phyloP scores from a whole-genome alignment of 306 rosid genomes.

The Bauhinia variegata region DNA sequence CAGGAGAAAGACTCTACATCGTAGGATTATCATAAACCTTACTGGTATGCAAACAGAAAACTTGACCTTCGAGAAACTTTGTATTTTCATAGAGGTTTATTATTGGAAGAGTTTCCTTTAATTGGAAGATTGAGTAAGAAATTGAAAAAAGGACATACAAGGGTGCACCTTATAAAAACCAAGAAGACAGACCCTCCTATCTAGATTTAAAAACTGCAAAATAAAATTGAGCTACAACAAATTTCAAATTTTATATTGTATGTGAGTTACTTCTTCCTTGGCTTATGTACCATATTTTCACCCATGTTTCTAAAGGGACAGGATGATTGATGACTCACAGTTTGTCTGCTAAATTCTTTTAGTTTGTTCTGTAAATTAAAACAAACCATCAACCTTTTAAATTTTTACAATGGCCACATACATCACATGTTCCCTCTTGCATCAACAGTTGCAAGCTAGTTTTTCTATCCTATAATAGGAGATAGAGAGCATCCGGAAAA shows the following conservation, averaged over 20 bases:
- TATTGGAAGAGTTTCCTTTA: not conserved
- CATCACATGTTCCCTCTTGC: not conserved
- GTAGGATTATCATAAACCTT: too few relatives aligned
- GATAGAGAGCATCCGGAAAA: not conserved
- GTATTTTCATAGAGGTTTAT: not conserved
- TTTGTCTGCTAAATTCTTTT: too few relatives aligned
- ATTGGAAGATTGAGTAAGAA: not conserved
- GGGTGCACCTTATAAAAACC: not conserved
- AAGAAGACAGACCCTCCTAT: not conserved
- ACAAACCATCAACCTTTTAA: not conserved
- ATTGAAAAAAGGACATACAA: not conserved
- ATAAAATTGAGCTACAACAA: not conserved
- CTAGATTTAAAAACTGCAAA: not conserved
- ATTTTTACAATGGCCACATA: not conserved
- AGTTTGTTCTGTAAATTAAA: too few relatives aligned
- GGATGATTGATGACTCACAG: not conserved
- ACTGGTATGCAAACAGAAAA: not conserved
- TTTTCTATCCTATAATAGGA: not conserved
- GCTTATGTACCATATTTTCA: not conserved
- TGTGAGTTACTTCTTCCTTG: not conserved
- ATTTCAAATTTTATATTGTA: not conserved
- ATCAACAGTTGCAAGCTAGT: constrained; percentile 9
- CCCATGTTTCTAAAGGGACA: not conserved
- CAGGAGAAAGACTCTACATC: too few relatives aligned
- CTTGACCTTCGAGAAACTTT: not conserved